phyloP scores from a whole-genome alignment of 805 yeast species.

The Cyberlindnera amylophila region DNA sequence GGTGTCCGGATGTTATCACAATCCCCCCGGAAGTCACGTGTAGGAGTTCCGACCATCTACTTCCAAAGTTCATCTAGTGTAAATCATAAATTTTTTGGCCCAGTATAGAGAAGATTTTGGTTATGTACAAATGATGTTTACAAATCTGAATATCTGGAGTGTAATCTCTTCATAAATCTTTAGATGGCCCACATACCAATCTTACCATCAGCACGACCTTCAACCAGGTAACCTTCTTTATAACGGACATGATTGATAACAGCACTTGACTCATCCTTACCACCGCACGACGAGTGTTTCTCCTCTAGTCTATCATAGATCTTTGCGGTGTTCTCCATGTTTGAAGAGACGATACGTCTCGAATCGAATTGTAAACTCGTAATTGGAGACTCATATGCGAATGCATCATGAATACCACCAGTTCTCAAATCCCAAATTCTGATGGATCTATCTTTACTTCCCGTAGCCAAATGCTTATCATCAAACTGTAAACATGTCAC shows the following conservation, averaged over 20 bases:
- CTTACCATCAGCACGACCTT: slow-evolving; percentile 57
- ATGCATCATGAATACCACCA: slow-evolving; percentile 58
- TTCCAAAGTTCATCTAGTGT: no score
- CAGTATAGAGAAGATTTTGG: neutral
- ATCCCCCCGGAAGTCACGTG: neutral
- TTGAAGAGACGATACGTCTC: slow-evolving; percentile 50
- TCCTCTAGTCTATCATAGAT: slow-evolving; percentile 55
- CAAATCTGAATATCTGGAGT: no score
- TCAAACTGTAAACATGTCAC: slow-evolving; percentile 68
- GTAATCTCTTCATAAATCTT: no score
- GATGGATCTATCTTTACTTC: slow-evolving; percentile 58
- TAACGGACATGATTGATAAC: slow-evolving; percentile 43
- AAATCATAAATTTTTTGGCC: no score
- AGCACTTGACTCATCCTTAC: slow-evolving; percentile 28
- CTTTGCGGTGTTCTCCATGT: slow-evolving; percentile 46
- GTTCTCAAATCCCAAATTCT: slow-evolving; percentile 73
- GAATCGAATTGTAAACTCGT: slow-evolving; percentile 56
- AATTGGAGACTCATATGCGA: slow-evolving; percentile 56
- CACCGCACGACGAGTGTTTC: slow-evolving; percentile 52
- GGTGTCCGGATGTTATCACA: neutral
- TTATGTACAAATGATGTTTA: neutral
- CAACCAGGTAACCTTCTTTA: slow-evolving; percentile 62
- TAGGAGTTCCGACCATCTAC: no score
- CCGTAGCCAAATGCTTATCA: slow-evolving; percentile 58
- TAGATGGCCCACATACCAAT: slow-evolving; percentile 62